Evolutionary conservation across 1,284 basidiomycete species (phyloP), one percentile per base, ranked within the genome.

Genomic region (Rhodotorula sp.): DNA sequence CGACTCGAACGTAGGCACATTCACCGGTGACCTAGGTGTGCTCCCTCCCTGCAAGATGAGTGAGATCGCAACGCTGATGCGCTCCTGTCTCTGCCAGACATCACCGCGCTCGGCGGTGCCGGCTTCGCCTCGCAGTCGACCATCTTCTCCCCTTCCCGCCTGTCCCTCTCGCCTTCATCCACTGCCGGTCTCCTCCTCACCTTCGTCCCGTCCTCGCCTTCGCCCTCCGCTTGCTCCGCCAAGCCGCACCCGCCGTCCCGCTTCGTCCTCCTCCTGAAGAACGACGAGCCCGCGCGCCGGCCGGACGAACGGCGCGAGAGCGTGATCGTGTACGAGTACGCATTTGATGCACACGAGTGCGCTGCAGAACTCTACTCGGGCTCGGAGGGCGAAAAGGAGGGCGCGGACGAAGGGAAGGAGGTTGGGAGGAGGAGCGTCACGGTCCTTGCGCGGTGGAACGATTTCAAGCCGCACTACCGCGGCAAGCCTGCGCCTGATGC

Each of bases 51-150:
- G 46, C 42, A 45, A 69, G 65, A 16, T n/a, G 72, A 34, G 34
- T 34, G 34, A 34, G 64, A 13, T 16, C n/a, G 10, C 53, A 21
- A 27, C 45, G 34, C 19, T 48, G 21, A 54, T 19, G 10, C n/a
- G 8, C 21, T 12, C 34, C 50, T 14, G 12, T 21, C 7, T 7
- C 21, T 7, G 16, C 17, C 73, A 84, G 83, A 85, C 69, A 85
- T 81, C 65, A 79, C 80, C 23, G 83, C 84, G 0, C 81, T 85
- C 34, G 84, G 84, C 12, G 84, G 84, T 12, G 84, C 84, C 14
- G 85, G 85, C 0, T 85, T 85, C 70, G 84, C 85, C 0, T 85
- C 84, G 9, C 84, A 85, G 71, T 77, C 80, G 0, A 81, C 82
- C 61, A 71, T 78, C 12, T 83, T 82, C 66, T 74, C 42, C 2